Conservation (phyloP, 2,329 filamentous ascomycete genomes). For the Curvularia eragrostidis region DNA sequence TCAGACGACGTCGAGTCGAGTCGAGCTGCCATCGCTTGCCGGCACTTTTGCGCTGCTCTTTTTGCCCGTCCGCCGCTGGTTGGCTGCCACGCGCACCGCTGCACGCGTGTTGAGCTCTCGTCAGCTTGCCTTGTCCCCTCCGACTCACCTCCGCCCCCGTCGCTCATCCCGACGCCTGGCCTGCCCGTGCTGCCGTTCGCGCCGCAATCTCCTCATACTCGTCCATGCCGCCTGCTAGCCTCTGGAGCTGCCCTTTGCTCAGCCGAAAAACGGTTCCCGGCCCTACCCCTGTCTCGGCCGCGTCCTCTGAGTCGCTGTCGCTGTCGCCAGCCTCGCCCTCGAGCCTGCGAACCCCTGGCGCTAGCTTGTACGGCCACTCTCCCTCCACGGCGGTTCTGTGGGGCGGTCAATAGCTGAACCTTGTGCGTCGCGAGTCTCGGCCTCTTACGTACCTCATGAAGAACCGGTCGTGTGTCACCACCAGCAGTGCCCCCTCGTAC, state of each 20-base stretch:
- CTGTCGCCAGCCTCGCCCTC: conserved; percentile 49
- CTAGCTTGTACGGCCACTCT: conserved; percentile 49
- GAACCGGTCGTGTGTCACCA: conserved; percentile 84
- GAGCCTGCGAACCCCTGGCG: conserved; percentile 50
- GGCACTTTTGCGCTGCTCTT: background rate
- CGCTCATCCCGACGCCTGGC: background rate
- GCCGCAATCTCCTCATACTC: conserved; percentile 49
- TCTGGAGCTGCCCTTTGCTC: conserved; percentile 43
- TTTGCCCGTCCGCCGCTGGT: background rate
- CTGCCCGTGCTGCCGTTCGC: conserved; percentile 34
- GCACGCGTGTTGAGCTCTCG: background rate
- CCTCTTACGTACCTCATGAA: conserved; percentile 64
- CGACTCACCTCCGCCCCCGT: background rate
- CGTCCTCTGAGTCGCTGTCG: conserved; percentile 54
- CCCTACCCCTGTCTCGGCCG: conserved; percentile 55
- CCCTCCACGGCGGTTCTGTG: conserved; percentile 72
- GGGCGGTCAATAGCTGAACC: conserved; percentile 16
- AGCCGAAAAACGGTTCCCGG: conserved; percentile 48
- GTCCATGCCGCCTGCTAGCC: conserved; percentile 49
- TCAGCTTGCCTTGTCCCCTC: background rate
- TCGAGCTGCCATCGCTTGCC: background rate
- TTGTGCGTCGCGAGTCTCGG: background rate
- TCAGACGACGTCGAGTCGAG: conserved; percentile 20
- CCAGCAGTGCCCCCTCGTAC: conserved; percentile 76
- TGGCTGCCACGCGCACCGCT: background rate